Base-by-base conservation (phyloP, 2,329 filamentous ascomycete species). In the Fusarium globosum region DNA sequence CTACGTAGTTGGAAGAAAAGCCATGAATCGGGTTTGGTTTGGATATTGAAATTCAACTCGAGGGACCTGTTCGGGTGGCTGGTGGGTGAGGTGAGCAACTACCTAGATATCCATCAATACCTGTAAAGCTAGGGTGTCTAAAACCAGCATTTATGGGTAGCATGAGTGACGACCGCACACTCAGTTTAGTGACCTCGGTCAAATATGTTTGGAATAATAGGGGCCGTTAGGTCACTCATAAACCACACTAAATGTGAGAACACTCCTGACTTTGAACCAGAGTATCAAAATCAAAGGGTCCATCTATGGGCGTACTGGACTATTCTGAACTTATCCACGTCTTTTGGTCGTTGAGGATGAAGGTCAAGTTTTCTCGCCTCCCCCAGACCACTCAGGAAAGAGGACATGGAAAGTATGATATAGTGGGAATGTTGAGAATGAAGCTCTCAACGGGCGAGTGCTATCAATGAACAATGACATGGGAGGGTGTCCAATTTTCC, bases 401-500 rank as follows among this genome's bases (percentile, higher is more conserved):
- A 39, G 28, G 57, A 21, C 36, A 8, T 35, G n/a, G 15, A 20
- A 41, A 30, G 23, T 45, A 21, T 36, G 45, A 55, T 39, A 43
- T 45, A 55, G n/a, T 33, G 42, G 33, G 60, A 59, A 39, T 55
- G 49, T 38, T 71, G 51, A 55, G 36, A 30, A 57, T 38, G 56
- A 49, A 35, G 48, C 42, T 56, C 39, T 45, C 36, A 46, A 56
- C 23, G 13, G 15, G 33, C 23, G n/a, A 57, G 14, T 45, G 45
- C 33, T 28, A 36, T 53, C 33, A 36, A 28, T 23, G 48, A 63
- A 42, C 23, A 45, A 46, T 39, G 28, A 26, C 33, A 41, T 45
- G 43, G 49, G 55, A 59, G 36, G 67, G 61, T 69, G 39, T 59
- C 33, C 36, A 21, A 46, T 55, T 41, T 46, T 46, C 36, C n/a